Conservation (phyloP, 2,329 filamentous ascomycete genomes). For the Diaporthe citrichinensis region DNA sequence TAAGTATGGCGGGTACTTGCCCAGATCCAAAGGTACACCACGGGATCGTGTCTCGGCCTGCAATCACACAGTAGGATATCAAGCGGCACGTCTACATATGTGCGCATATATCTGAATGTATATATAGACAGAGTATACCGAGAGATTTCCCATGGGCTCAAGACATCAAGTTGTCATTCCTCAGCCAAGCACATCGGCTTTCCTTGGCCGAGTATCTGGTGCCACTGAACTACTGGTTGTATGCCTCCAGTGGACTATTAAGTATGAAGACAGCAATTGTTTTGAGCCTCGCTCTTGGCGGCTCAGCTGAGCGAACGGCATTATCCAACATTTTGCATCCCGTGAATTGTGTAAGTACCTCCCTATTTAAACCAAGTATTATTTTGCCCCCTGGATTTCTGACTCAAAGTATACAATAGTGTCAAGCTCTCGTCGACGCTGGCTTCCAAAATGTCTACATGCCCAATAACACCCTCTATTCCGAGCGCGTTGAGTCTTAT, state of each 20-base stretch:
- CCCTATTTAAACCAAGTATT: too few relatives aligned
- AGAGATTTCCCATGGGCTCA: neutral
- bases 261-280: neutral
- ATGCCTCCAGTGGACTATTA: neutral
- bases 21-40: too few relatives aligned
- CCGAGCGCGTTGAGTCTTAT: neutral
- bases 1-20: too few relatives aligned
- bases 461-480: neutral
- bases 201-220: neutral
- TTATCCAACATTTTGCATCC: neutral
- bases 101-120: neutral
- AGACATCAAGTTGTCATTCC: neutral
- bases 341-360: neutral
- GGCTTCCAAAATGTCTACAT: neutral
- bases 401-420: neutral
- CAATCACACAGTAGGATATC: too few relatives aligned
- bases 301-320: neutral
- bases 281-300: neutral
- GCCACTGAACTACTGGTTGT: neutral
- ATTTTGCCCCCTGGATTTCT: too few relatives aligned
- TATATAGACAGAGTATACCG: neutral
- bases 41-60: too few relatives aligned
- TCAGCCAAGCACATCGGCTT: neutral
- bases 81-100: neutral
- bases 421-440: neutral